phyloP scores from a whole-genome alignment of 1,139 yeast genomes.

The Suhomyces chickasaworum region DNA sequence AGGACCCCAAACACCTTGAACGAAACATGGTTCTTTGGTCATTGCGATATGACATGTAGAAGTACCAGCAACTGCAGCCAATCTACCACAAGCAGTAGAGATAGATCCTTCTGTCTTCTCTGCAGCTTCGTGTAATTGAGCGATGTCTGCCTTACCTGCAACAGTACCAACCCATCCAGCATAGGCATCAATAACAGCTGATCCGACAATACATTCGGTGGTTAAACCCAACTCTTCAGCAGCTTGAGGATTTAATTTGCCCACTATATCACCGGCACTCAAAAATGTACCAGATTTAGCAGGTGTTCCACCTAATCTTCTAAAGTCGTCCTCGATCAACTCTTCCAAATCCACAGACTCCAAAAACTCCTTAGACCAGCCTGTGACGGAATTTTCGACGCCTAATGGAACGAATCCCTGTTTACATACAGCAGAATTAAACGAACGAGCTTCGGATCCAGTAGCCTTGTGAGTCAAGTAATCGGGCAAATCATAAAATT shows the following conservation, averaged over 20 bases:
- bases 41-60: slow-evolving; percentile 94
- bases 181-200: slow-evolving; percentile 96
- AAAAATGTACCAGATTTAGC: slow-evolving; percentile 70
- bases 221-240: slow-evolving; percentile 88
- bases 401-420: slow-evolving; percentile 95
- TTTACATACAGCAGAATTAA: slow-evolving; percentile 89
- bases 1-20: slow-evolving; percentile 98
- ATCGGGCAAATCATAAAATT: slow-evolving; percentile 92
- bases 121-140: slow-evolving; percentile 41
- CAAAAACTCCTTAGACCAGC: slow-evolving; percentile 87
- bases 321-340: slow-evolving; percentile 72
- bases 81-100: slow-evolving; percentile 71
- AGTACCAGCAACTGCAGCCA: slow-evolving; percentile 98
- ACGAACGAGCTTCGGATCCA: slow-evolving; percentile 81
- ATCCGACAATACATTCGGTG: slow-evolving; percentile 79
- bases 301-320: slow-evolving; percentile 81
- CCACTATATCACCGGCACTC: slow-evolving; percentile 88
- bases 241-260: slow-evolving; percentile 61
- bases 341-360: slow-evolving; percentile 70
- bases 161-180: slow-evolving; percentile 99
- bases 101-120: slow-evolving; percentile 37
- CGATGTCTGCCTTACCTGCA: slow-evolving; percentile 74
- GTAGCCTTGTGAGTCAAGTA: slow-evolving; percentile 90
- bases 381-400: slow-evolving; percentile 78
- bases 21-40: slow-evolving; percentile 84